Conservation (phyloP, 805 yeast species). For the Zygosaccharomyces rouxii region DNA sequence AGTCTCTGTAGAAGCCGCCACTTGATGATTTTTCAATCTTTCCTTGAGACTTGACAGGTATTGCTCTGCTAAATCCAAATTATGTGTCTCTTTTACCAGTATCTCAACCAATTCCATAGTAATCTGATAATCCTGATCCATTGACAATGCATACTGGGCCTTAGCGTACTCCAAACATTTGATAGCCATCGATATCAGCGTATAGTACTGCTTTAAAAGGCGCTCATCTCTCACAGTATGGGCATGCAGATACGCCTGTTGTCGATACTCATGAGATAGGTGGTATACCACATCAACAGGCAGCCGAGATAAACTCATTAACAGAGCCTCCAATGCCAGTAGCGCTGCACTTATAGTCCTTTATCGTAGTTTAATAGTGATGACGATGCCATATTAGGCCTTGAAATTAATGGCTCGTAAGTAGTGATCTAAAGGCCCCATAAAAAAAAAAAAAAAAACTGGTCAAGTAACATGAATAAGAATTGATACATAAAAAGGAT, state of each 20-base stretch:
- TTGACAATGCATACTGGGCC: constrained; percentile 16
- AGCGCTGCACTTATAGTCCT: not conserved
- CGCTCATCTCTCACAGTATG: constrained; percentile 16
- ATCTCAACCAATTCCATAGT: constrained; percentile 28
- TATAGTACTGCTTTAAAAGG: constrained; percentile 32
- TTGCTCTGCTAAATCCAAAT: constrained; percentile 28
- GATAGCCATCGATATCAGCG: constrained; percentile 31
- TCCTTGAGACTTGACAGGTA: constrained; percentile 26
- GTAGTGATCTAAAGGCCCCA: not conserved
- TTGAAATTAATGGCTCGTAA: not conserved
- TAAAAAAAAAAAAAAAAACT: constrained; percentile 1
- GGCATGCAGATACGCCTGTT: constrained; percentile 21
- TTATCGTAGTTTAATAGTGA: not conserved
- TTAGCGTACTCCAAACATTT: constrained; percentile 20
- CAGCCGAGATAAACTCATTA: constrained; percentile 7
- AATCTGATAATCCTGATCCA: constrained; percentile 27
- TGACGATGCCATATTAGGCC: not conserved
- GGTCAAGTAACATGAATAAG: not conserved
- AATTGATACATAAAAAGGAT: not conserved
- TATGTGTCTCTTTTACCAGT: constrained; percentile 30
- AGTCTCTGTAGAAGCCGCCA: constrained; percentile 7
- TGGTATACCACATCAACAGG: constrained; percentile 14
- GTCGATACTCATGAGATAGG: constrained; percentile 26
- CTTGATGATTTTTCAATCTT: constrained; percentile 21
- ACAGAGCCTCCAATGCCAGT: not conserved